phyloP scores from a whole-genome alignment of 2,329 filamentous ascomycete species.

The Podosphaera leucotricha region DNA sequence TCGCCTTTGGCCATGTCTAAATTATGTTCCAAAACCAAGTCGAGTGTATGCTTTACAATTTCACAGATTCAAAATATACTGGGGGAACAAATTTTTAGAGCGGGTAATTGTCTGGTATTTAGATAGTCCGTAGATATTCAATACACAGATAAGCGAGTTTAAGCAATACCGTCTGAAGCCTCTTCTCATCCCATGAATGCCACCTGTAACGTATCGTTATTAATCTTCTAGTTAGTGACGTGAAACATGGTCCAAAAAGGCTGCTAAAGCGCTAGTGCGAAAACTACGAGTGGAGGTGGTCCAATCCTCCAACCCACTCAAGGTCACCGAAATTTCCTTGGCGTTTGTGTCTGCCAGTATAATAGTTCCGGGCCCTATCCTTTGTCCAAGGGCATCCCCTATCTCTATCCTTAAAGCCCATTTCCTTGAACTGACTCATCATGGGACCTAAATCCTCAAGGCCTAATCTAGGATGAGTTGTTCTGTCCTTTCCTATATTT shows the following conservation, averaged over 20 bases:
- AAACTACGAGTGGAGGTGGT: conserved; percentile 35
- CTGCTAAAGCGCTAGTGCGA: conserved; percentile 4
- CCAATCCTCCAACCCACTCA: conserved; percentile 91
- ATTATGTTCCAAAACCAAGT: too few species aligned
- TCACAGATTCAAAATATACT: too few species aligned
- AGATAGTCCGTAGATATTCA: conserved; percentile 12
- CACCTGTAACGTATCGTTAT: background rate
- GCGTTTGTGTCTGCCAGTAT: conserved; percentile 33
- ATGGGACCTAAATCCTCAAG: conserved; percentile 15
- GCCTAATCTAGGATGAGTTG: conserved; percentile 25
- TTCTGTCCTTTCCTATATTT: conserved; percentile 21
- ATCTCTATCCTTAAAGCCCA: conserved; percentile 17
- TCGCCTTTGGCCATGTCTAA: too few species aligned
- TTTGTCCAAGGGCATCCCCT: conserved; percentile 26
- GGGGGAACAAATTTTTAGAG: conserved; percentile 14
- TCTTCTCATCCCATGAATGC: conserved; percentile 2
- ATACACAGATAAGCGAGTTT: conserved; percentile 17
- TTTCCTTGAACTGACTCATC: conserved; percentile 16
- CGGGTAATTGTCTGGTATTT: conserved; percentile 18
- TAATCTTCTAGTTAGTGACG: background rate
- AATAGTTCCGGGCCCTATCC: conserved; percentile 23
- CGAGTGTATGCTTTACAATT: too few species aligned
- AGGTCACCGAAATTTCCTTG: conserved; percentile 41
- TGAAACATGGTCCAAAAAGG: background rate
- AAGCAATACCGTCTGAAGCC: conserved; percentile 5